Base-by-base conservation (phyloP, 2,329 filamentous ascomycete genomes). In the Fusarium piperis region DNA sequence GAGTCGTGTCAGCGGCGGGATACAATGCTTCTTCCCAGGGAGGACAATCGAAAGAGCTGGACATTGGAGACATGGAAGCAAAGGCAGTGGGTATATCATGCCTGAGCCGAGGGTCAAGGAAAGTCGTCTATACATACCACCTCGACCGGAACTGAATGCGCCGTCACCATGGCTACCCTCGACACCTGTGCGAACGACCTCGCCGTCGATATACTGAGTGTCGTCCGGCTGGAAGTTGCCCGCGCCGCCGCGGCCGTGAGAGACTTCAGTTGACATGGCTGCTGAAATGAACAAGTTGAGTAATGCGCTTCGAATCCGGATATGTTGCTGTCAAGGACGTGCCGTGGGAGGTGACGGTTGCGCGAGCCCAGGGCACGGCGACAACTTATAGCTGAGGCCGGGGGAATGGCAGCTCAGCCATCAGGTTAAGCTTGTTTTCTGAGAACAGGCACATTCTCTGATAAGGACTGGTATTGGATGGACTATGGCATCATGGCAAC, bases 121-220 rank as follows among this genome's bases (percentile, higher is more conserved):
- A 41, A 59, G 30, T 33, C 30, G 65, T 56, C 15, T 56, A 59
- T 32, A 74, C 83, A 74, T 80, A 89, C 88, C 88, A 84, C 88
- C 88, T 76, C 88, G 85, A 23, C 88, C 88, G 11, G 87, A 85
- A 78, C 87, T 89, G 78, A 85, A 89, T 46, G 87, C 85, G 72
- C 88, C 88, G 70, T 89, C 88, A 26, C 84, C 84, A 73, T 90
- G 88, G 78, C 85, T 87, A 70, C 88, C 88, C 77, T 84, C 83
- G 4, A 81, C 77, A 56, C 88, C 88, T 46, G 84, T 77, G 53
- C 89, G 87, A 62, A 88, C 88, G 59, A 92, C 88, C 70, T 89
- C 87, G 74, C 89, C 90, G 71, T 92, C 90, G 68, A 85, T 85
- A 77, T 92, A 92, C 72, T 85, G 76, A 38, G 88, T 90, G 67